Evolutionary conservation across 2,329 filamentous ascomycete species (phyloP).

Genomic region (Penicillium occitanis): DNA sequence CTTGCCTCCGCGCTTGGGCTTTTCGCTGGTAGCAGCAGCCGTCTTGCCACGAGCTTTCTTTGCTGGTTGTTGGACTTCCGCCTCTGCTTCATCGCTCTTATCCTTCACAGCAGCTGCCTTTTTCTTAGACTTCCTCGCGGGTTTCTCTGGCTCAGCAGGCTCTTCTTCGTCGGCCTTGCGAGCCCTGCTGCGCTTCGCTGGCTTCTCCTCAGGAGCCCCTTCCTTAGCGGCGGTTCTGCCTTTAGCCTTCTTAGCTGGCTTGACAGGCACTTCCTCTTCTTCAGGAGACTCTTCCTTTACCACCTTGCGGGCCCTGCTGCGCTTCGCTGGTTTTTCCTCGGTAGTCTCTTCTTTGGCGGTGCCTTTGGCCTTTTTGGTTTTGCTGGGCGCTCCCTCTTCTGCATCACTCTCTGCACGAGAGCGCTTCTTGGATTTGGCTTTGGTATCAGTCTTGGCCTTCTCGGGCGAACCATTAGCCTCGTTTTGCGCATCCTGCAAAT

Average conservation of each 20-base stretch:
- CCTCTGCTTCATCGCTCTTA: neutral
- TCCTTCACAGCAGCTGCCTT: constrained; percentile 10
- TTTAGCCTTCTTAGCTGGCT: constrained; percentile 15
- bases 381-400: constrained; percentile 24
- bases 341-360: constrained; percentile 22
- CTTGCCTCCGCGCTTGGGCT: constrained; percentile 23
- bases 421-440: constrained; percentile 25
- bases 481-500: constrained; percentile 52
- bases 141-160: neutral
- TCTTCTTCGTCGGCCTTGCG: constrained; percentile 22
- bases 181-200: constrained; percentile 12
- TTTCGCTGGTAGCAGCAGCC: constrained; percentile 13
- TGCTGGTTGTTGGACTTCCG: constrained; percentile 4
- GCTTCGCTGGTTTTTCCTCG: constrained; percentile 21
- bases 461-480: constrained; percentile 29
- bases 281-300: constrained; percentile 22
- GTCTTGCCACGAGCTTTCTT: constrained; percentile 18
- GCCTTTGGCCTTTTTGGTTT: constrained; percentile 22
- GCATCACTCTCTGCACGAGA: constrained; percentile 20
- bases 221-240: constrained; percentile 15
- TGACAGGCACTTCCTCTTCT: constrained; percentile 22
- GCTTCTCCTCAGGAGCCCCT: constrained; percentile 17
- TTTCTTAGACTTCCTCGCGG: constrained; percentile 25
- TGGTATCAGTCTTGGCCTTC: constrained; percentile 16
- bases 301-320: constrained; percentile 8